Percentiles rank a stretch among this genome's conserved stretches.
These are phyloP conservation scores for Hysterium pulicare DNA, from an alignment of 2,329 filamentous ascomycete genomes.

Conservation along the genomic window DNA sequence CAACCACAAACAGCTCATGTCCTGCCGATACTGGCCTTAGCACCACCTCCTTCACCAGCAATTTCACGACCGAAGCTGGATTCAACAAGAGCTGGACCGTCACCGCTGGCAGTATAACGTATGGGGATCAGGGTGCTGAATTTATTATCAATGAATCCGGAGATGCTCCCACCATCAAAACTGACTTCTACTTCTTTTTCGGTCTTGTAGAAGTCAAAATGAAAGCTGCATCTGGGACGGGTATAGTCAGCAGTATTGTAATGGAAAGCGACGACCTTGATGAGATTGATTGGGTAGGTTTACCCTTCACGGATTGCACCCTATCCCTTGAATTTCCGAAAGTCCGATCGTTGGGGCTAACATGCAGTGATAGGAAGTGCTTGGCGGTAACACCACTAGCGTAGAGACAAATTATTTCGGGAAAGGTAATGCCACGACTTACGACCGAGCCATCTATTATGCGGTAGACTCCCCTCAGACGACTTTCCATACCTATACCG, in stretches of 20 bases:
- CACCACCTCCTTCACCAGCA: conserved; percentile 47
- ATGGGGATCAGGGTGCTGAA: conserved; percentile 58
- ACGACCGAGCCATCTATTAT: conserved; percentile 62
- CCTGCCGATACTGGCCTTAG: conserved; percentile 30
- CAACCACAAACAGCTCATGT: conserved; percentile 58
- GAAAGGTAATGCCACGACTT: conserved; percentile 63
- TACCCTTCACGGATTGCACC: not conserved
- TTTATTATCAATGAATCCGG: conserved; percentile 67
- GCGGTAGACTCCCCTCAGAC: conserved; percentile 51
- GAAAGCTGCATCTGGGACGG: conserved; percentile 13
- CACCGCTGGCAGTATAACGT: conserved; percentile 60
- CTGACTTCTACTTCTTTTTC: conserved; percentile 18
- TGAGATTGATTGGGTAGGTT: conserved; percentile 15
- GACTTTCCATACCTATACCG: conserved; percentile 61
- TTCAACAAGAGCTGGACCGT: conserved; percentile 52
- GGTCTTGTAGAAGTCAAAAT: conserved; percentile 15
- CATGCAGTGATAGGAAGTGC: conserved; percentile 4
- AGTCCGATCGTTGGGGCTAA: not conserved
- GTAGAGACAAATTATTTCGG: conserved; percentile 70
- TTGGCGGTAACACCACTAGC: conserved; percentile 57
- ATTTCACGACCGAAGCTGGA: conserved; percentile 47
- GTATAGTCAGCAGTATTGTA: conserved; percentile 11
- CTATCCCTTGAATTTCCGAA: not conserved
- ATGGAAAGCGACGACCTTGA: conserved; percentile 13
- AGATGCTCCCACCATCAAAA: conserved; percentile 56